These are phyloP conservation scores for Lachancea meyersii DNA, from an alignment of 805 yeast genomes.

Conservation along the genomic window DNA sequence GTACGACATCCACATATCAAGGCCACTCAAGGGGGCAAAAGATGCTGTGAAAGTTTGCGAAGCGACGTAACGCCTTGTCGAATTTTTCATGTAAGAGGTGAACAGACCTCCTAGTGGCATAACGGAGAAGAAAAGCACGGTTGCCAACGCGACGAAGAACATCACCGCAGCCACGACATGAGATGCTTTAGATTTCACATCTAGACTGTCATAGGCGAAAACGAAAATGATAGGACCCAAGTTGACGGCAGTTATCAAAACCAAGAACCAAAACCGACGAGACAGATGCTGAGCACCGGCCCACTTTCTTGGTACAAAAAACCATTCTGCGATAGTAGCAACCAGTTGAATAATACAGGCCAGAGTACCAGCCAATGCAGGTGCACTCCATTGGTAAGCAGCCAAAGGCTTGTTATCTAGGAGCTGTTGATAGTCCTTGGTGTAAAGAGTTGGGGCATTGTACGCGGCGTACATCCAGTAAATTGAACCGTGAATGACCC, in stretches of 20 bases:
- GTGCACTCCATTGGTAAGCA: slow-evolving; percentile 88
- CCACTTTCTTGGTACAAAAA: slow-evolving; percentile 96
- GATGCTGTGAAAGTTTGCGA: slow-evolving; percentile 95
- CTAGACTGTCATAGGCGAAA: slow-evolving; percentile 70
- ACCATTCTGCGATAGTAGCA: slow-evolving; percentile 91
- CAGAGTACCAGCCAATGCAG: slow-evolving; percentile 86
- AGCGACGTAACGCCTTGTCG: slow-evolving; percentile 82
- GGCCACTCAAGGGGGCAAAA: slow-evolving; percentile 70
- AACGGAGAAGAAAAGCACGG: slow-evolving; percentile 77
- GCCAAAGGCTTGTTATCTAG: slow-evolving; percentile 81
- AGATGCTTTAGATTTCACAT: slow-evolving; percentile 60
- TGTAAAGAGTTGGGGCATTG: slow-evolving; percentile 87
- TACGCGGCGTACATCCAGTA: slow-evolving; percentile 95
- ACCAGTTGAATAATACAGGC: slow-evolving; percentile 74
- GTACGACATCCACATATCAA: slow-evolving; percentile 95
- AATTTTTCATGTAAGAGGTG: slow-evolving; percentile 83
- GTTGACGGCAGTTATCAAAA: slow-evolving; percentile 60
- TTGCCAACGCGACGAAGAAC: slow-evolving; percentile 80
- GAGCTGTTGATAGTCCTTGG: slow-evolving; percentile 77
- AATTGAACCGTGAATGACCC: slow-evolving; percentile 85
- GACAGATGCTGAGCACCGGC: slow-evolving; percentile 97
- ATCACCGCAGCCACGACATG: slow-evolving; percentile 75
- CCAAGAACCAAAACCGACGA: slow-evolving; percentile 75
- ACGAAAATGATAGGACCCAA: slow-evolving; percentile 83
- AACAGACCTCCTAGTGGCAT: slow-evolving; percentile 97